Evolutionary conservation across 2,329 filamentous ascomycete genomes (phyloP).

Genomic region (Trichoderma cornu-damae): DNA sequence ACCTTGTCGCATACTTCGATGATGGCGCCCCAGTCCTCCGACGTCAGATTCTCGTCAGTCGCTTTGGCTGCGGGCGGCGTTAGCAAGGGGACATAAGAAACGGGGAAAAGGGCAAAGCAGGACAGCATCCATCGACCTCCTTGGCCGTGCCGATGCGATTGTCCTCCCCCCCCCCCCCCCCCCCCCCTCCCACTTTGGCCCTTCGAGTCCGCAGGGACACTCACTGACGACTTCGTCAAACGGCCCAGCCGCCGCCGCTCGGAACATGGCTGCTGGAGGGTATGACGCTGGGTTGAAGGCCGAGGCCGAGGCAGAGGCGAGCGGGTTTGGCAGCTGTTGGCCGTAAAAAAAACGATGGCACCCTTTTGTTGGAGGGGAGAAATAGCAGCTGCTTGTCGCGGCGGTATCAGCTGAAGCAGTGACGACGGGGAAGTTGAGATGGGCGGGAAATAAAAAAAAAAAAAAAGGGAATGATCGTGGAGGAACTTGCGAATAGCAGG

Average conservation of each 20-base stretch:
- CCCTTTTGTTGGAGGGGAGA: no score
- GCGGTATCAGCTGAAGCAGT: background rate
- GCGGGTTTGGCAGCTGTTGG: background rate
- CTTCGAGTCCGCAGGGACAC: constrained; percentile 26
- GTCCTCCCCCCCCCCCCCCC: no score
- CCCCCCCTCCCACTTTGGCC: no score
- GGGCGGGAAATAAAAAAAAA: no score
- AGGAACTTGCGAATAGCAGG: background rate
- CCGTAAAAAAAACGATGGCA: background rate
- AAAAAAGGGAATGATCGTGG: background rate
- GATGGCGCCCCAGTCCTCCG: constrained; percentile 64
- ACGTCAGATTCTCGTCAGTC: constrained; percentile 95
- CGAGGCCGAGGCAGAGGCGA: background rate
- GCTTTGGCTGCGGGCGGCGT: constrained; percentile 54
- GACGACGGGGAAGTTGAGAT: background rate
- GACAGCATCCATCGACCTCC: background rate
- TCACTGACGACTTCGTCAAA: constrained; percentile 57
- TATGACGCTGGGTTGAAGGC: constrained; percentile 20
- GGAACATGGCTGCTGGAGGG: constrained; percentile 46
- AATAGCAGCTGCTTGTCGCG: background rate
- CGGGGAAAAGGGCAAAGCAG: background rate
- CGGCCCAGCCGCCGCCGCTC: constrained; percentile 52
- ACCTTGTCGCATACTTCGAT: constrained; percentile 61
- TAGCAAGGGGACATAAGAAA: constrained; percentile 9
- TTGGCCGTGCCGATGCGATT: background rate